These are phyloP conservation scores for Daldinia grandis DNA, from an alignment of 495 filamentous ascomycete genomes.

Conservation along the genomic window DNA sequence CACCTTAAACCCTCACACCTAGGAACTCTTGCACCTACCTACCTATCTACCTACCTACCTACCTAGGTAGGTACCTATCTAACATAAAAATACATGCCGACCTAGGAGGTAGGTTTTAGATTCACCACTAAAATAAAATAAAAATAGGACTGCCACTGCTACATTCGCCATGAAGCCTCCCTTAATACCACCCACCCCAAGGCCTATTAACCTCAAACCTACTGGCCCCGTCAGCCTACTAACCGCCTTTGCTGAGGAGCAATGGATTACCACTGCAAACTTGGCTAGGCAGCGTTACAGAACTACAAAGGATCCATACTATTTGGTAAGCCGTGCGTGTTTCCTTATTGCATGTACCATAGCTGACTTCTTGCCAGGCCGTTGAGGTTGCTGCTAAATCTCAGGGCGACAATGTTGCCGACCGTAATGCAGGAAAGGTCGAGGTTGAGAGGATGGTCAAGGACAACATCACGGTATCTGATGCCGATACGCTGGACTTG, in stretches of 20 bases:
- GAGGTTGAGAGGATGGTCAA: slow-evolving; percentile 51
- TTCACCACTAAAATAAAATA: neutral
- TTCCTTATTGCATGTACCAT: neutral
- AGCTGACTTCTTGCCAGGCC: slow-evolving; percentile 45
- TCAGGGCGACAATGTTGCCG: slow-evolving; percentile 51
- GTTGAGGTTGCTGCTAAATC: slow-evolving; percentile 56
- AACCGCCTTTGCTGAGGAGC: slow-evolving; percentile 52
- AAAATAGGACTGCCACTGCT: neutral
- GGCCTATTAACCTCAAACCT: slow-evolving; percentile 39
- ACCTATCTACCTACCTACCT: neutral
- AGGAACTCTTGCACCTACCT: neutral
- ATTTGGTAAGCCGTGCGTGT: slow-evolving; percentile 45
- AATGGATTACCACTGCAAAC: slow-evolving; percentile 53
- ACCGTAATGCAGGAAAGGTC: slow-evolving; percentile 46
- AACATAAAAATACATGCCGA: no score
- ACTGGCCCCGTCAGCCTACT: slow-evolving; percentile 51
- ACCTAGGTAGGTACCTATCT: neutral
- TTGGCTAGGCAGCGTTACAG: slow-evolving; percentile 54
- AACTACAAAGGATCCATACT: slow-evolving; percentile 56
- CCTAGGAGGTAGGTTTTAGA: neutral
- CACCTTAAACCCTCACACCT: neutral
- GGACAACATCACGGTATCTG: slow-evolving; percentile 47
- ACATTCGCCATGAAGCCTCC: slow-evolving; percentile 17
- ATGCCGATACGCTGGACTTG: slow-evolving; percentile 54
- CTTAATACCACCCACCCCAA: slow-evolving; percentile 8